Base-by-base conservation (phyloP, 129 eudicot genomes). In the Flaveria linearis region DNA sequence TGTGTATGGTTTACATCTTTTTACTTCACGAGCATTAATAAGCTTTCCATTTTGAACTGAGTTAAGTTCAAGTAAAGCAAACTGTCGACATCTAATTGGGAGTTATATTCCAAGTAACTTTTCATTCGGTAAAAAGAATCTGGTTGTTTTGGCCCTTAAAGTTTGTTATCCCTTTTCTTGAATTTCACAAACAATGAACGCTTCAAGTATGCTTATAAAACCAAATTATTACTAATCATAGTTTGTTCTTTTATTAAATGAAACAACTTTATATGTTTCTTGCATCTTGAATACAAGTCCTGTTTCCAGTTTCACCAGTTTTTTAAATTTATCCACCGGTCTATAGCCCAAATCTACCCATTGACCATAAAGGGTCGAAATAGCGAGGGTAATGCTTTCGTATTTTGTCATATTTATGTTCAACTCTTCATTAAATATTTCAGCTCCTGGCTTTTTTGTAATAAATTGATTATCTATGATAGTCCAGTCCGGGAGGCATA, bases 21-120 rank as follows among this genome's bases (percentile, higher is more conserved):
- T 71, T 71, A 70, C 17, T 16, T 49, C 23, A 71, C 9, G 43
- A 4, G 75, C 42, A 49, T 71, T 61, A 47, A n/a, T 26, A 71
- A 50, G 15, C 16, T n/a, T 26, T 4, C 26, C 8, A 50, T 71
- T 50, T 50, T 17, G 16, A 71, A 49, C 45, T 36, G 39, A 65
- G 49, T 16, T 65, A 36, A 65, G 65, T 8, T 65, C 33, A 3
- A 49, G 53, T 49, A 49, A 14, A 7, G 70, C 13, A 25, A 62
- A 36, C 70, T 46, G 49, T 36, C 14, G 12, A 23, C 25, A 64
- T 36, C 7, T 16, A 1, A 36, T 16, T 3, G 0, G 18, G 51
- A 67, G 33, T 67, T 41, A 67, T 18, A 15, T 64, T 64, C 28
- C 42, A 61, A 12, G 42, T 30, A 61, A 28, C 4, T 14, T 3